These are phyloP conservation scores for Rhodotorula mucilaginosa DNA, from an alignment of 1,284 basidiomycete genomes.

Conservation along the genomic window DNA sequence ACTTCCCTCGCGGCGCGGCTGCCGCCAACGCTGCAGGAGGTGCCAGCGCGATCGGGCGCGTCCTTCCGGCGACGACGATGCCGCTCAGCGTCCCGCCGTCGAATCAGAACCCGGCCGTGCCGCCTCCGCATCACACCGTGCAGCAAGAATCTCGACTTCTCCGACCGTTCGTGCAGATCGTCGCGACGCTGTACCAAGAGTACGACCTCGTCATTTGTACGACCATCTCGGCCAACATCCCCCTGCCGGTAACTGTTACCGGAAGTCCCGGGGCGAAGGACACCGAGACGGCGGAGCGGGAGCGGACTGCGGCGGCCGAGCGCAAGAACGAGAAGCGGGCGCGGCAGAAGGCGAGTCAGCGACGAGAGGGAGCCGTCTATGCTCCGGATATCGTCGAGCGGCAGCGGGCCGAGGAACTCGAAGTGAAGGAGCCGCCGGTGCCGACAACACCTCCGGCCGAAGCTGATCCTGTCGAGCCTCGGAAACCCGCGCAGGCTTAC, in stretches of 20 bases:
- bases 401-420: background rate
- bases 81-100: background rate
- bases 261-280: background rate
- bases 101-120: slow-evolving; percentile 6
- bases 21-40: too few species aligned
- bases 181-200: slow-evolving; percentile 9
- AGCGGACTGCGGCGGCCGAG: background rate
- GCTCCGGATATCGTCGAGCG: background rate
- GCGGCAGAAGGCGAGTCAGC: background rate
- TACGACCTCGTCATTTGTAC: slow-evolving; percentile 14
- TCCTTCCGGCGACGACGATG: background rate
- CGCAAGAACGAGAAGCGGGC: background rate
- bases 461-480: background rate
- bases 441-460: too few species aligned
- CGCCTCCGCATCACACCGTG: background rate
- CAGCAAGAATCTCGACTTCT: background rate
- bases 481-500: background rate
- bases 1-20: background rate
- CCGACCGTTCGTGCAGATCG: slow-evolving; percentile 14
- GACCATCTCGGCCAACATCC: slow-evolving; percentile 11
- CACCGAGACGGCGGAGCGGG: background rate
- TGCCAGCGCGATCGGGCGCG: background rate
- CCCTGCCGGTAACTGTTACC: slow-evolving; percentile 5
- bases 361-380: background rate
- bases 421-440: background rate